Base-by-base conservation (phyloP, 768 basidiomycete species). In the Leccinum barrowsii region DNA sequence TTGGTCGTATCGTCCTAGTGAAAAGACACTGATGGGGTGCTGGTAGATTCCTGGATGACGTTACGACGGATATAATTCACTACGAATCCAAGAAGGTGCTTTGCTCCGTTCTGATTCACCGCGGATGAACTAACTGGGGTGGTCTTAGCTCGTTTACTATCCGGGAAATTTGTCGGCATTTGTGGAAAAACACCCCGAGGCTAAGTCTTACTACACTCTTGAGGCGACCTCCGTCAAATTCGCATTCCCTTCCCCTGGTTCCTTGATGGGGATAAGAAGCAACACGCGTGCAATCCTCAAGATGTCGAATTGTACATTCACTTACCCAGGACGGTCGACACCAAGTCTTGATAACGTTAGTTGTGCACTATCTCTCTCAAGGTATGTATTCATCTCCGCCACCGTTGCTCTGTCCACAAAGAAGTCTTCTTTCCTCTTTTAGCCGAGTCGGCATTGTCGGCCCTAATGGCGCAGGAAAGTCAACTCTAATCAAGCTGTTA, bases 41-140 rank as follows among this genome's bases (percentile, higher is more conserved):
- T 24, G 48, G 19, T 55, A 92, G 90, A 58, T 98, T 98, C 79
- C 79, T 98, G 67, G 95, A 98, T 77, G 87, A 90, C 74, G 86
- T 97, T 55, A 95, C 94, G 58, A 92, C 95, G 63, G 94, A 98
- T 75, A 93, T 98, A 68, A 94, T 98, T 62, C 95, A 97, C 78
- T 98, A 97, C 76, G 94, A 97, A 77, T 76, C 77, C 56, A 98
- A 98, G 79, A 96, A 94, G 81, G 89, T 84, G 57, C 58, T 10
- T 54, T 59, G 17, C 62, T 64, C 55, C 50, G 46, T 37, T 24
- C 59, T 57, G 52, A 48, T 62, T 55, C 61, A 64, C 61, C 58
- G 61, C 60, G 44, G 34, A 54, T 49, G 56, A 64, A 53, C 40
- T 49, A 57, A 53, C 66, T 28, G 57, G 26, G 44, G 56, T 30